phyloP scores from a whole-genome alignment of 1,139 yeast species.

The Hemisphaericaspora subhashii region DNA sequence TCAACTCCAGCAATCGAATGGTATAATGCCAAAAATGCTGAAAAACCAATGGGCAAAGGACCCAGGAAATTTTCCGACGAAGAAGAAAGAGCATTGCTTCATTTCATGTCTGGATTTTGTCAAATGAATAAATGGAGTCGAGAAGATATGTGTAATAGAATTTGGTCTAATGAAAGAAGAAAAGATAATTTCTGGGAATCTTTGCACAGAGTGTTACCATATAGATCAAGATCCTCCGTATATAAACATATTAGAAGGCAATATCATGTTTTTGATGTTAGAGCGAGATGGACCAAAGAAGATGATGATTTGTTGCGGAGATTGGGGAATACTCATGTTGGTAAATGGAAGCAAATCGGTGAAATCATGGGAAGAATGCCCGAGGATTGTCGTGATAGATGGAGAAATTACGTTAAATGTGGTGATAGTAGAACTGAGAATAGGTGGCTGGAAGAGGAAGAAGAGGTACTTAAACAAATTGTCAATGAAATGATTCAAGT shows the following conservation, averaged over 20 bases:
- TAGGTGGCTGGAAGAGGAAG: slow-evolving; percentile 81
- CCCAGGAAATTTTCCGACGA: slow-evolving; percentile 55
- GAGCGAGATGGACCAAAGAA: slow-evolving; percentile 86
- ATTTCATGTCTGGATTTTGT: slow-evolving; percentile 69
- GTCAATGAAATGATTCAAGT: slow-evolving; percentile 42
- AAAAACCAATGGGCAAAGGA: slow-evolving; percentile 26
- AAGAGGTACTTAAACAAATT: slow-evolving; percentile 55
- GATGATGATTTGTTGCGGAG: slow-evolving; percentile 70
- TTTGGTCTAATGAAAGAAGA: slow-evolving; percentile 83
- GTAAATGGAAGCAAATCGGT: slow-evolving; percentile 87
- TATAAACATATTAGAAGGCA: slow-evolving; percentile 90
- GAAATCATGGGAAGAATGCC: slow-evolving; percentile 86
- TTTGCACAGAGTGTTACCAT: slow-evolving; percentile 73
- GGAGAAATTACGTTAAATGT: slow-evolving; percentile 93
- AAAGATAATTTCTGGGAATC: slow-evolving; percentile 91
- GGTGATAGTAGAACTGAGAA: slow-evolving; percentile 71
- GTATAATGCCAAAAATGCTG: slow-evolving; percentile 32
- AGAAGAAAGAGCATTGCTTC: slow-evolving; percentile 71
- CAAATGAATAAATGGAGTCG: slow-evolving; percentile 59
- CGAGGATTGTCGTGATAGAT: slow-evolving; percentile 93
- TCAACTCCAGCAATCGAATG: slow-evolving; percentile 36
- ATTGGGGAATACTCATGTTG: slow-evolving; percentile 65
- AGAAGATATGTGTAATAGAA: slow-evolving; percentile 72
- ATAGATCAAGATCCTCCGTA: slow-evolving; percentile 81
- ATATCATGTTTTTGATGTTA: slow-evolving; percentile 78